Conservation (phyloP, 2,329 filamentous ascomycete genomes). For the Pestalotiopsis fici region DNA sequence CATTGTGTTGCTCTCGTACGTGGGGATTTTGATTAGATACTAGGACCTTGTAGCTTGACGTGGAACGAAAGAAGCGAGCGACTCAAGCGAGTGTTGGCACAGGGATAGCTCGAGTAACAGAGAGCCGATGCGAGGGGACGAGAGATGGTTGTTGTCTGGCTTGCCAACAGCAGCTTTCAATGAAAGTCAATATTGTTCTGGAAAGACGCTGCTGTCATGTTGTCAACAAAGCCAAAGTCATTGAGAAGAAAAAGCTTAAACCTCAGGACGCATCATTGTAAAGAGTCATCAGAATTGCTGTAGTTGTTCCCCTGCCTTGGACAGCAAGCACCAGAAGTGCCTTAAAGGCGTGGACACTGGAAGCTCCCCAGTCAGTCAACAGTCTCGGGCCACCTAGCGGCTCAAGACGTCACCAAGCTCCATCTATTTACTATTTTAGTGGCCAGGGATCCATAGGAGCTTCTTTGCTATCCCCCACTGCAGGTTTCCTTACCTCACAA, state of each 20-base stretch:
- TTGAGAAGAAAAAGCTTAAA: too few species aligned
- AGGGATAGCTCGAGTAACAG: not conserved
- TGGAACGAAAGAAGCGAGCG: not conserved
- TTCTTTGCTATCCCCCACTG: not conserved
- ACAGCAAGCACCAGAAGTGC: too few species aligned
- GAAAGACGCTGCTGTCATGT: too few species aligned
- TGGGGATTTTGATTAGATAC: not conserved
- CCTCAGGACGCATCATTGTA: too few species aligned
- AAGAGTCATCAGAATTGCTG: too few species aligned
- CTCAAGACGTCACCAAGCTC: conserved; percentile 7
- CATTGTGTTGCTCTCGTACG: not conserved
- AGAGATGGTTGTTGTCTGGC: not conserved
- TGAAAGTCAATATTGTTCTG: too few species aligned
- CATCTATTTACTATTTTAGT: conserved; percentile 5
- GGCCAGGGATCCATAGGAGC: not conserved
- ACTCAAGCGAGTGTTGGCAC: not conserved
- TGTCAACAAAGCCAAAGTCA: too few species aligned
- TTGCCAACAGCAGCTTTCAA: not conserved
- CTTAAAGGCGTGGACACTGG: too few species aligned
- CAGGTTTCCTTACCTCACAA: not conserved
- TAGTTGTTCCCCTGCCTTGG: too few species aligned
- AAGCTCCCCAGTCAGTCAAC: not conserved
- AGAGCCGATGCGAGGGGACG: not conserved
- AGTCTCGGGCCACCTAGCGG: not conserved
- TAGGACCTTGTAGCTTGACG: not conserved